phyloP scores from a whole-genome alignment of 2,329 filamentous ascomycete species.

The Aspergillus luchuensis region DNA sequence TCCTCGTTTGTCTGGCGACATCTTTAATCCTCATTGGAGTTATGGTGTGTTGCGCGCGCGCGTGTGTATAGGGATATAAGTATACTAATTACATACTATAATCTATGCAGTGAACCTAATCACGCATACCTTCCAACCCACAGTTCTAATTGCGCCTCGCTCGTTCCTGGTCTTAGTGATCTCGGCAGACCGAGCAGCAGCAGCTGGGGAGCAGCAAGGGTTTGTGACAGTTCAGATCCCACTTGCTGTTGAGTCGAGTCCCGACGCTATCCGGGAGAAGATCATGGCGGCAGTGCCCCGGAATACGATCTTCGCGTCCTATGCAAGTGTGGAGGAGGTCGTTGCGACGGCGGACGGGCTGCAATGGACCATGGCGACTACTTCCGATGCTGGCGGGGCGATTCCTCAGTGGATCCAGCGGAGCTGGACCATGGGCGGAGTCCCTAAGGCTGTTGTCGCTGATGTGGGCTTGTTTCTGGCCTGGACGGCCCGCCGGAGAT shows the following conservation, averaged over 20 bases:
- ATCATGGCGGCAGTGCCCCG: conserved; percentile 27
- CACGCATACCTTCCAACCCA: conserved; percentile 40
- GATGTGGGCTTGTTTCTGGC: conserved; percentile 44
- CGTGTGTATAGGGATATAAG: not conserved
- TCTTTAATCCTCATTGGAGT: too few relatives aligned
- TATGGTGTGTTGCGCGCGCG: not conserved
- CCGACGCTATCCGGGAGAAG: conserved; percentile 22
- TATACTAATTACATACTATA: not conserved
- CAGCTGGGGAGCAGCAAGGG: conserved; percentile 13
- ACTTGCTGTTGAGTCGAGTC: conserved; percentile 22
- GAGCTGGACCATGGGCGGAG: conserved; percentile 40
- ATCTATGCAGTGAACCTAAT: conserved; percentile 35
- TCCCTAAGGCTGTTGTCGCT: conserved; percentile 40
- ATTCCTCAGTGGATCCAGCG: conserved; percentile 42
- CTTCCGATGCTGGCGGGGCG: conserved; percentile 38
- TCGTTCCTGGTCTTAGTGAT: conserved; percentile 37
- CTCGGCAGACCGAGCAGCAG: conserved; percentile 26
- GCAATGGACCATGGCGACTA: conserved; percentile 43
- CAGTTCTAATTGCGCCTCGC: conserved; percentile 34
- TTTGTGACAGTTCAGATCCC: conserved; percentile 41
- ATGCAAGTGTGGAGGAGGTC: conserved; percentile 40
- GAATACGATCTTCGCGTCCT: conserved; percentile 34
- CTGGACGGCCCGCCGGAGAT: conserved; percentile 31
- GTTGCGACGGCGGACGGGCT: conserved; percentile 15
- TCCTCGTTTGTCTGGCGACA: not conserved